phyloP scores from a whole-genome alignment of 495 filamentous ascomycete species.

The Podospora didyma region DNA sequence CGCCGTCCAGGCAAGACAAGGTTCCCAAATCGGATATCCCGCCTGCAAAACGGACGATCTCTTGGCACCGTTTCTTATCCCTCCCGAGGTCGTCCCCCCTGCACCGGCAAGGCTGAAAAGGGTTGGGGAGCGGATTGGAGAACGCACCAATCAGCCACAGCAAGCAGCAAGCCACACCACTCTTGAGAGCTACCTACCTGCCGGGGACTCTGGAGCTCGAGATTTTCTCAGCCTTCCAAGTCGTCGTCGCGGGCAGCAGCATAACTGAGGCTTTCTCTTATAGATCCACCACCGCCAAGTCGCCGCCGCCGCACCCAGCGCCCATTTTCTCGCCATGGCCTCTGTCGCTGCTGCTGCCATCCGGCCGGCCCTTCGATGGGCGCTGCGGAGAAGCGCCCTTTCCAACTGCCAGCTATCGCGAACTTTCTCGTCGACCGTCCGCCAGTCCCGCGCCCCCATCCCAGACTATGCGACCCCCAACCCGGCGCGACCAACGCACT shows the following conservation, averaged over 20 bases:
- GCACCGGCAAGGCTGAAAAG: conserved; percentile 13
- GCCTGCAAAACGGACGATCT: not conserved
- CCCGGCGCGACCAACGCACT: conserved; percentile 74
- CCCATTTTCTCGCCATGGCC: conserved; percentile 2
- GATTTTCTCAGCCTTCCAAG: conserved; percentile 18
- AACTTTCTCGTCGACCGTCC: conserved; percentile 19
- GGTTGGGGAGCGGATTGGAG: too few species aligned
- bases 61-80: conserved; percentile 13
- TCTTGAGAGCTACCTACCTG: not conserved
- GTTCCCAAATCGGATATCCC: not conserved
- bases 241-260: not conserved
- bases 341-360: conserved; percentile 3
- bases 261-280: conserved; percentile 1
- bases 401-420: conserved; percentile 7
- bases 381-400: not conserved
- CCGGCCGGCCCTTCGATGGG: conserved; percentile 25
- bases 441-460: conserved; percentile 9
- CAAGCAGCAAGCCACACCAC: not conserved
- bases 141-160: too few species aligned
- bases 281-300: conserved; percentile 5
- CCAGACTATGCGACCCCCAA: conserved; percentile 35
- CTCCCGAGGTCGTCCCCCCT: not conserved
- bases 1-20: not conserved
- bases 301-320: not conserved
- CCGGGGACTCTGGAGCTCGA: not conserved